These are phyloP conservation scores for Narthecium ossifragum DNA, from an alignment of 106 monocot species.

Conservation along the genomic window DNA sequence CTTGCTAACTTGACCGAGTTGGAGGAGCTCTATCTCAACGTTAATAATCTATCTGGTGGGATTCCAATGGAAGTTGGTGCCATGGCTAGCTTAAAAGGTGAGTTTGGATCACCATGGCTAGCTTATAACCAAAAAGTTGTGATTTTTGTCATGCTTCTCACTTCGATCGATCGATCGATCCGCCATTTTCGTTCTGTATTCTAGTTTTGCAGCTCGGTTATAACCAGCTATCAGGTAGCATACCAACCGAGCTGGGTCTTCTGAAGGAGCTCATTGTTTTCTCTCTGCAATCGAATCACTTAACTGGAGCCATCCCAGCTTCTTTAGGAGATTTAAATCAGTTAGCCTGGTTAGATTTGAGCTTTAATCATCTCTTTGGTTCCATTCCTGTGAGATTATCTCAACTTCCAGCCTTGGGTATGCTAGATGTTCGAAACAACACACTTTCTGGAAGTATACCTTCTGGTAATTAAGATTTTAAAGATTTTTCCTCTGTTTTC, in stretches of 20 bases:
- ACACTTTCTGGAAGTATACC: slow-evolving; percentile 77
- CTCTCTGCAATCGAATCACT: slow-evolving; percentile 57
- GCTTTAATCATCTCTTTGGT: slow-evolving; percentile 72
- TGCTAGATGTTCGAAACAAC: slow-evolving; percentile 75
- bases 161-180: neutral
- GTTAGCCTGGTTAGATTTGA: slow-evolving; percentile 59
- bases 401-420: slow-evolving; percentile 28
- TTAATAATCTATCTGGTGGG: slow-evolving; percentile 59
- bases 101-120: no score
- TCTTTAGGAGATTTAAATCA: slow-evolving; percentile 55
- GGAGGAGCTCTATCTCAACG: slow-evolving; percentile 73
- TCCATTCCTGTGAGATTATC: slow-evolving; percentile 66
- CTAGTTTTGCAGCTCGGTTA: slow-evolving; percentile 82
- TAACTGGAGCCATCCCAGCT: slow-evolving; percentile 79
- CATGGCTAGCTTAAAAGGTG: slow-evolving; percentile 79
- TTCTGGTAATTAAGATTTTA: slow-evolving; percentile 39
- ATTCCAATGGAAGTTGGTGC: slow-evolving; percentile 55
- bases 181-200: neutral
- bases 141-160: neutral
- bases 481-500: no score
- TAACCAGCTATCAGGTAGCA: slow-evolving; percentile 76
- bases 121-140: neutral
- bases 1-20: slow-evolving; percentile 54
- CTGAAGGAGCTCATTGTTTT: slow-evolving; percentile 70
- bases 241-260: slow-evolving; percentile 59